Conservation (phyloP, 345 rosid genomes). For the Hibiscus syriacus region DNA sequence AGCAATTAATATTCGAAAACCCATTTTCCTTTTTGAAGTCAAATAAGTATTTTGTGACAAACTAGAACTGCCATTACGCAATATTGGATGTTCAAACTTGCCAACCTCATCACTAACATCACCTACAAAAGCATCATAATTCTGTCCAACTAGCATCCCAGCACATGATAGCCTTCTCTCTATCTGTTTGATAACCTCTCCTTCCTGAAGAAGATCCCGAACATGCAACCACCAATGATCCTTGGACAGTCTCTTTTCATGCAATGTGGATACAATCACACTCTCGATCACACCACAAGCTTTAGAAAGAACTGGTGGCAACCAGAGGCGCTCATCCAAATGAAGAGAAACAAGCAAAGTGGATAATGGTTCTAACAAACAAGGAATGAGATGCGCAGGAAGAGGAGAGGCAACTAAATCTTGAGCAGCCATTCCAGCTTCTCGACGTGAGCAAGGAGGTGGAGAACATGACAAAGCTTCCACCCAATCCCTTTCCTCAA, state of each 20-base stretch:
- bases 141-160: conserved; percentile 54
- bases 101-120: conserved; percentile 24
- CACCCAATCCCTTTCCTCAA: conserved; percentile 94
- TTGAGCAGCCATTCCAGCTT: conserved; percentile 85
- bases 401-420: conserved; percentile 76
- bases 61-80: conserved; percentile 24
- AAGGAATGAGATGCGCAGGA: conserved; percentile 74
- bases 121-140: conserved; percentile 33
- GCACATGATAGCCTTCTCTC: conserved; percentile 46
- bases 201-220: conserved; percentile 53
- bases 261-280: conserved; percentile 51
- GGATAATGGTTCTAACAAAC: conserved; percentile 60
- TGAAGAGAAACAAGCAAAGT: conserved; percentile 65
- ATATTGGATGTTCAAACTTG: conserved; percentile 26
- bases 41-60: conserved; percentile 25
- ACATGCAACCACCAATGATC: conserved; percentile 61
- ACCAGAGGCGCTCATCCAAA: conserved; percentile 69
- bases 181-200: conserved; percentile 46
- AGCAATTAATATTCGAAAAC: conserved; percentile 68
- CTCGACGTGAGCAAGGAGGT: conserved; percentile 93
- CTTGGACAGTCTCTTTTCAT: conserved; percentile 40
- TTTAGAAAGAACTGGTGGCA: conserved; percentile 67
- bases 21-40: conserved; percentile 44
- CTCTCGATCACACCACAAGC: conserved; percentile 51
- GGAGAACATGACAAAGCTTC: conserved; percentile 86